A percentile compares a stretch with the other conserved stretches of the same genome.
Evolutionary conservation across 2,329 filamentous ascomycete genomes (phyloP).

Genomic region (Rhynchosporium graminicola): DNA sequence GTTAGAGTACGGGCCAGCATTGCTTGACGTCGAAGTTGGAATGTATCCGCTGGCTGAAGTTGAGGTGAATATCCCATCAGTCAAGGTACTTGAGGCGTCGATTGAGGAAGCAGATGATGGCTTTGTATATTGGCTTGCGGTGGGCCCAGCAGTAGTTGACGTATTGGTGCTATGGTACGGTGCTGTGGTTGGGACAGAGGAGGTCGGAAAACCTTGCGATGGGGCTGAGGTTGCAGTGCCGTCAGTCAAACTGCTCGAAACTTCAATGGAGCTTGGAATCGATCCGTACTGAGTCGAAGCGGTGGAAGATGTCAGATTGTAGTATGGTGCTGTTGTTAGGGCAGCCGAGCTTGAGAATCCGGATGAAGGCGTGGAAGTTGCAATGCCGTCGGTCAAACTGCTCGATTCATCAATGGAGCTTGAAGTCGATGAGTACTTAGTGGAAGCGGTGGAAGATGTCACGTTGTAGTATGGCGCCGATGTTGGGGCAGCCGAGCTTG

Average conservation of each 20-base stretch:
- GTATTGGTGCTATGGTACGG: conserved; percentile 18
- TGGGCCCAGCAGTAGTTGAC: conserved; percentile 6
- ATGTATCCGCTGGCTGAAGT: conserved; percentile 7
- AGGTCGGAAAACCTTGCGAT: background rate
- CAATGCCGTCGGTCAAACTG: conserved; percentile 1
- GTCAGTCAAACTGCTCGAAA: conserved; percentile 8
- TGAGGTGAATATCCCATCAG: background rate
- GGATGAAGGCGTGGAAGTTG: background rate
- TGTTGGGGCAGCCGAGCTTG: conserved; percentile 7
- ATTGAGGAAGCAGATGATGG: background rate
- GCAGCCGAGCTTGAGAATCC: background rate
- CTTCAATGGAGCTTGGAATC: background rate
- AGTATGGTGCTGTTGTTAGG: conserved; percentile 8
- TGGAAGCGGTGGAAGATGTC: background rate
- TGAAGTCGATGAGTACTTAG: background rate
- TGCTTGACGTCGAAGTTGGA: conserved; percentile 6
- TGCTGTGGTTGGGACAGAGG: conserved; percentile 14
- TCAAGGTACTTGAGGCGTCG: conserved; percentile 1
- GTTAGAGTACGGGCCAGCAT: conserved; percentile 15
- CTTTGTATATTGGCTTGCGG: background rate
- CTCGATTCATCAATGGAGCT: background rate
- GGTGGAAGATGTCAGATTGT: background rate
- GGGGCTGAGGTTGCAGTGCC: background rate
- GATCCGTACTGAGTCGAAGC: background rate
- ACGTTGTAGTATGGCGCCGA: conserved; percentile 16